A percentile compares a stretch with the other conserved stretches of the same genome.
These are phyloP conservation scores for Candida mattraensis DNA, from an alignment of 805 yeast genomes.

Conservation along the genomic window DNA sequence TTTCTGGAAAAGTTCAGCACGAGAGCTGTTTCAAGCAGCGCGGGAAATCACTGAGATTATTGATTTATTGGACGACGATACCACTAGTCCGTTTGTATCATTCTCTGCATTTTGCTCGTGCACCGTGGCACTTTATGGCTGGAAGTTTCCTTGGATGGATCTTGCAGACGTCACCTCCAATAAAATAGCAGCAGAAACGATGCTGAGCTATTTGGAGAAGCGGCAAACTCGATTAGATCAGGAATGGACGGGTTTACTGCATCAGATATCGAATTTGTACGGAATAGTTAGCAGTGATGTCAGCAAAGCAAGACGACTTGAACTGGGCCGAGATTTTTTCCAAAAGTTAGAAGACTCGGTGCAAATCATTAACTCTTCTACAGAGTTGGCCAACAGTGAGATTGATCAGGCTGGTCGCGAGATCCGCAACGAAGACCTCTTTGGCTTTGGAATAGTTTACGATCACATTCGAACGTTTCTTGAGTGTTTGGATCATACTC, in stretches of 20 bases:
- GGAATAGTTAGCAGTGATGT: constrained; percentile 7
- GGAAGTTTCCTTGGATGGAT: constrained; percentile 15
- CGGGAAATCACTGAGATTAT: constrained; percentile 8
- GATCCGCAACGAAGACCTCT: not conserved
- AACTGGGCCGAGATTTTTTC: constrained; percentile 8
- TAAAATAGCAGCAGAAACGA: constrained; percentile 1
- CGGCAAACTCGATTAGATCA: constrained; percentile 3
- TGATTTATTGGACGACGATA: constrained; percentile 1
- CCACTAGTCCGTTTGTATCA: constrained; percentile 8
- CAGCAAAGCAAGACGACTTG: constrained; percentile 7
- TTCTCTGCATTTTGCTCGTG: constrained; percentile 9
- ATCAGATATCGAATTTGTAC: constrained; percentile 7
- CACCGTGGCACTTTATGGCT: constrained; percentile 7
- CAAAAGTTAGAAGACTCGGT: constrained; percentile 10
- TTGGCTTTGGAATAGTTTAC: constrained; percentile 1
- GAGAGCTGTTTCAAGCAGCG: constrained; percentile 5
- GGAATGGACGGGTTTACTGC: constrained; percentile 6
- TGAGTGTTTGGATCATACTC: constrained; percentile 1
- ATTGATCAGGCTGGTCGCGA: constrained; percentile 2
- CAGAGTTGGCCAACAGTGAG: constrained; percentile 6
- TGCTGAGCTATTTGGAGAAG: constrained; percentile 4
- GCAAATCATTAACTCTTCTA: constrained; percentile 9
- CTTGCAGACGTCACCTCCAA: not conserved
- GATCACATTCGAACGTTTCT: constrained; percentile 2
- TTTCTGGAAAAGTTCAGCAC: constrained; percentile 3